Percentiles rank a stretch among this genome's conserved stretches.
phyloP scores from a whole-genome alignment of 306 rosid genomes.

The Malus sylvestris region DNA sequence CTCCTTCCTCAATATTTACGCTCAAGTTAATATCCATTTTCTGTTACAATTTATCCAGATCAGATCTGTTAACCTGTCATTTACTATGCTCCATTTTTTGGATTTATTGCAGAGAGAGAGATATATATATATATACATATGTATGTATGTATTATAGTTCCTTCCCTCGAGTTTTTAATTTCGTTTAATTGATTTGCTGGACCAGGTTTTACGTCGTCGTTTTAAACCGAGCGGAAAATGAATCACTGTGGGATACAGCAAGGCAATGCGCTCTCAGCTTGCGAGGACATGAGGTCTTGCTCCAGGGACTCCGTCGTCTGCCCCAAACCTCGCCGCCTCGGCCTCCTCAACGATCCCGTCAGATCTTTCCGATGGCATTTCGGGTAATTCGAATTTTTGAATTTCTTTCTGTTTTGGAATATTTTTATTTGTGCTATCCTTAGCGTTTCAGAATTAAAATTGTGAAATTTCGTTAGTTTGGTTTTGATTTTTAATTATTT shows the following conservation, averaged over 20 bases:
- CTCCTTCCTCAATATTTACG: conserved; percentile 1
- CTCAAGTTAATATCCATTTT: neutral
- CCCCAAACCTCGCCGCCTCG: conserved; percentile 87
- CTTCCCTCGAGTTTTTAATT: too few species aligned
- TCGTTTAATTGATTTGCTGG: neutral
- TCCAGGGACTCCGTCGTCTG: conserved; percentile 49
- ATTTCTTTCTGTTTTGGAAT: neutral
- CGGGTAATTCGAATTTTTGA: conserved; percentile 26
- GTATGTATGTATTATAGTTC: too few species aligned
- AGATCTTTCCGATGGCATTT: conserved; percentile 58
- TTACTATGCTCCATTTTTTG: too few species aligned
- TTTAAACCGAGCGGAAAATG: conserved; percentile 32
- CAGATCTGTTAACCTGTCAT: neutral
- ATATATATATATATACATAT: too few species aligned
- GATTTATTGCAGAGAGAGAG: too few species aligned
- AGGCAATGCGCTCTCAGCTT: conserved; percentile 51
- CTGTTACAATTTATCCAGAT: neutral
- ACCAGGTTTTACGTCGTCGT: conserved; percentile 23
- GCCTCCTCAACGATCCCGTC: conserved; percentile 48
- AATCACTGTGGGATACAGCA: conserved; percentile 59
- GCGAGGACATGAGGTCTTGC: conserved; percentile 45
- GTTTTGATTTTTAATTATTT: neutral
- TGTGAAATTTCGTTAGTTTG: neutral
- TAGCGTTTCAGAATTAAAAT: neutral
- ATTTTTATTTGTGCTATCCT: neutral